Evolutionary conservation across 2,329 filamentous ascomycete species (phyloP).

Genomic region (Fusarium abutilonis): DNA sequence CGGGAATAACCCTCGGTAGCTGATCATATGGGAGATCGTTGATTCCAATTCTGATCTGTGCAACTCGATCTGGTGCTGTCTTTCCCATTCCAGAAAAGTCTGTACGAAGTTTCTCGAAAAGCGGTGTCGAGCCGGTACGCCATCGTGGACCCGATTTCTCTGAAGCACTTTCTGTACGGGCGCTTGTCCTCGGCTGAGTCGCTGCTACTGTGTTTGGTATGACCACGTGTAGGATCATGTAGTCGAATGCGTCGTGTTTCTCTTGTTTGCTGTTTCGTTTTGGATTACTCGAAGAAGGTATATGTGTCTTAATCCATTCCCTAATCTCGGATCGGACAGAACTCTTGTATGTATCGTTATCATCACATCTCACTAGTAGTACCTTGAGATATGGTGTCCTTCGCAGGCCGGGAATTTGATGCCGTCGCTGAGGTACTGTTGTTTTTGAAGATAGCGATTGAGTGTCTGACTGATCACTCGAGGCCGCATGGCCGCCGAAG

Average conservation of each 20-base stretch:
- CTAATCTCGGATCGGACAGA: conserved; percentile 80
- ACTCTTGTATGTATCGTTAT: conserved; percentile 92
- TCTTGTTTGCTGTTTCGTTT: conserved; percentile 74
- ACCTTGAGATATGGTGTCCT: conserved; percentile 95
- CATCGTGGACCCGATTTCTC: conserved; percentile 81
- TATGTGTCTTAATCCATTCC: conserved; percentile 89
- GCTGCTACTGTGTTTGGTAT: conserved; percentile 85
- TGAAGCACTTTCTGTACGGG: conserved; percentile 63
- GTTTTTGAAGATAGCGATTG: conserved; percentile 48
- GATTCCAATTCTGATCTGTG: conserved; percentile 83
- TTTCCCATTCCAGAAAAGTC: conserved; percentile 86
- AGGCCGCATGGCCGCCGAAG: conserved; percentile 55
- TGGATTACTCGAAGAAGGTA: conserved; percentile 66
- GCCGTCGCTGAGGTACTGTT: conserved; percentile 67
- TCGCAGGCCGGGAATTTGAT: conserved; percentile 93
- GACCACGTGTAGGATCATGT: conserved; percentile 92
- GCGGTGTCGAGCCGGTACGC: conserved; percentile 80
- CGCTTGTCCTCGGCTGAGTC: conserved; percentile 75
- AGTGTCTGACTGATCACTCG: conserved; percentile 53
- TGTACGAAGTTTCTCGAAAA: conserved; percentile 87
- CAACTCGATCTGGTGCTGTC: conserved; percentile 76
- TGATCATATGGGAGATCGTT: conserved; percentile 74
- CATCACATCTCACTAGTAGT: conserved; percentile 89
- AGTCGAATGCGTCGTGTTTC: conserved; percentile 96
- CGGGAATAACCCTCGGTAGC: conserved; percentile 69